Base-by-base conservation (phyloP, 148 eudicot species). In the Rhododendron ferrugineum region DNA sequence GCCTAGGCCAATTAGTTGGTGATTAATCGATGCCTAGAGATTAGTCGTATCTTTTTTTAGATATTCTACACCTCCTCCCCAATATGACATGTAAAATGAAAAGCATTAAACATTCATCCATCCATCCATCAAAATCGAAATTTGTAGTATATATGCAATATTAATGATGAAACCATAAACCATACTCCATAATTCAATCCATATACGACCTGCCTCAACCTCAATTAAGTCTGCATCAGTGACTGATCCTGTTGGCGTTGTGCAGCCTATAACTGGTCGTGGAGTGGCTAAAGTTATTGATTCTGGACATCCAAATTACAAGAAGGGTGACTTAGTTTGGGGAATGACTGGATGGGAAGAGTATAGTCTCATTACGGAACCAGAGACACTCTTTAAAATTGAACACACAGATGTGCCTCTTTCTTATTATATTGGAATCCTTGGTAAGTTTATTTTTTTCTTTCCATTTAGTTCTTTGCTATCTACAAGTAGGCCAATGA, bases 201-300 rank as follows among this genome's bases (percentile, higher is more conserved):
- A 18, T 56, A 56, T 56, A 56, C 62, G 16, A 56, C 62, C 23
- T 56, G 23, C 4, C 22, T 16, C 60, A 18, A 56, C 62, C 62
- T 56, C 62, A 56, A 56, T 5, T 64, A 18, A 49, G 15, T 49
- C 60, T 64, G 9, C 72, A 15, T 37, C 42, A n/a, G 18, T 80
- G 6, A 52, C 50, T 80, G 37, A 20, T 44, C 44, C 47, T 58
- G 18, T 37, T 82, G 15, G 60, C 82, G 42, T 28, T 74, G 84
- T 90, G 90, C 91, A 92, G 93, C 86, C 88, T 26, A 82, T 91
- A 74, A 42, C 47, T 23, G 94, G 96, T 47, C 58, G 16, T 64
- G 96, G 96, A 87, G 96, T 93, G 56, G 84, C 93, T 37, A 92
- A 62, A 85, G 93, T 93, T 49, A 32, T 93, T 88, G 94, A 92